A percentile compares a stretch with the other conserved stretches of the same genome.
These are phyloP conservation scores for Fistulifera pelliculosa DNA, from an alignment of 108 stramenopile genomes.

Conservation along the genomic window DNA sequence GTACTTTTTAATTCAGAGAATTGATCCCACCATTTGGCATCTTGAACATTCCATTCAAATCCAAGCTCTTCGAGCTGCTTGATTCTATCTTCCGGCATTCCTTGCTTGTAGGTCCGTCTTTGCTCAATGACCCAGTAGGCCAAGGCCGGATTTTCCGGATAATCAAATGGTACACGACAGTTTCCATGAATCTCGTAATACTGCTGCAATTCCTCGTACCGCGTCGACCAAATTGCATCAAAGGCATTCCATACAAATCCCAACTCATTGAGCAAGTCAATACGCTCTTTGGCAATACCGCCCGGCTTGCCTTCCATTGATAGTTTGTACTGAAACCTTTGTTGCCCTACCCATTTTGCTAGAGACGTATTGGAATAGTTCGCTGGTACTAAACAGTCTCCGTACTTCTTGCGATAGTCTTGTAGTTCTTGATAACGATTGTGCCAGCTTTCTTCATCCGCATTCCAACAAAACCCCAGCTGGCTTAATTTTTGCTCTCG, in stretches of 20 bases:
- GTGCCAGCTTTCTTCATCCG: constrained; percentile 32
- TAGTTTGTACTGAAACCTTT: constrained; percentile 8
- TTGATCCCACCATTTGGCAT: constrained; percentile 2
- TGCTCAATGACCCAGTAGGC: constrained; percentile 26
- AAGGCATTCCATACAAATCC: constrained; percentile 10
- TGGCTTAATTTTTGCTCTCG: constrained; percentile 6
- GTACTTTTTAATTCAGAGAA: constrained; percentile 1
- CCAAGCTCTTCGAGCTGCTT: constrained; percentile 10
- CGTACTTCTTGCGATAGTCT: constrained; percentile 27
- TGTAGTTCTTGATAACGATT: constrained; percentile 32
- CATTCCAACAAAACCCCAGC: constrained; percentile 12
- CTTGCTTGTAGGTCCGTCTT: background rate
- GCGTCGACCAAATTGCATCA: constrained; percentile 4
- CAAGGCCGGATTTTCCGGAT: constrained; percentile 17
- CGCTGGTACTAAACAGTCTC: constrained; percentile 15
- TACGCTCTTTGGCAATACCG: constrained; percentile 1
- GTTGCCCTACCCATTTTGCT: constrained; percentile 8
- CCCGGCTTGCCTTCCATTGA: constrained; percentile 7
- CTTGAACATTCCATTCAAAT: constrained; percentile 12
- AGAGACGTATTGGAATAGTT: constrained; percentile 3
- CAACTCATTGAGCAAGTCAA: background rate
- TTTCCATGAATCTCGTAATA: constrained; percentile 15
- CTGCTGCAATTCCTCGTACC: constrained; percentile 8
- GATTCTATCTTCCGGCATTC: background rate
- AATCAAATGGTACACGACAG: constrained; percentile 21